Percentiles rank a stretch among this genome's conserved stretches.
Evolutionary conservation across 129 eudicot genomes (phyloP).

Genomic region (Deinandra increscens): DNA sequence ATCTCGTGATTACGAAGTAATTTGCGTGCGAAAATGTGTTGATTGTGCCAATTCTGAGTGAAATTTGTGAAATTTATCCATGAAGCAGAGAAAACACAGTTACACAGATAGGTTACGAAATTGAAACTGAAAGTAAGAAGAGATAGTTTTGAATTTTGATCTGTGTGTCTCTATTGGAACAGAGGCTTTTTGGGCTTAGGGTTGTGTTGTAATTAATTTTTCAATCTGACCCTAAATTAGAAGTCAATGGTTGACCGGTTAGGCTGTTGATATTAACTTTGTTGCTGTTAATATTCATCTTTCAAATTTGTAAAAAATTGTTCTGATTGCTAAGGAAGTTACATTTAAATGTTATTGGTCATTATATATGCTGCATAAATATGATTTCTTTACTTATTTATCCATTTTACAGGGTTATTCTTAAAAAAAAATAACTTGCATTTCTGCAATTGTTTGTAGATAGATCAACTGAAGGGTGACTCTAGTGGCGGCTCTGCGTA

Average conservation of each 20-base stretch:
- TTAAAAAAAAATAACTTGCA: constrained; percentile 40
- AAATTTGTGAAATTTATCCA: neutral
- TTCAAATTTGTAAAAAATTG: neutral
- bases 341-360: neutral
- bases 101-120: neutral
- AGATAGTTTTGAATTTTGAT: constrained; percentile 15
- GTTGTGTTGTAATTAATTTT: constrained; percentile 5
- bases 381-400: neutral
- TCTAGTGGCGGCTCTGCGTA: constrained; percentile 58
- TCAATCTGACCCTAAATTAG: neutral
- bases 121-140: constrained; percentile 1
- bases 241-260: constrained; percentile 14
- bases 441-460: constrained; percentile 82
- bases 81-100: neutral
- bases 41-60: neutral
- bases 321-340: constrained; percentile 6
- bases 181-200: neutral
- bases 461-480: constrained; percentile 68
- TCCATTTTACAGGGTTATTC: constrained; percentile 27
- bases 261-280: neutral
- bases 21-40: constrained; percentile 20
- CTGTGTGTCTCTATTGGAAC: neutral
- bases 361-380: constrained; percentile 7
- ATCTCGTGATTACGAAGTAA: constrained; percentile 3
- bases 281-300: neutral